Percentiles rank a stretch among this genome's conserved stretches.
These are phyloP conservation scores for Excoecaria agallocha DNA, from an alignment of 345 rosid species.

Conservation along the genomic window DNA sequence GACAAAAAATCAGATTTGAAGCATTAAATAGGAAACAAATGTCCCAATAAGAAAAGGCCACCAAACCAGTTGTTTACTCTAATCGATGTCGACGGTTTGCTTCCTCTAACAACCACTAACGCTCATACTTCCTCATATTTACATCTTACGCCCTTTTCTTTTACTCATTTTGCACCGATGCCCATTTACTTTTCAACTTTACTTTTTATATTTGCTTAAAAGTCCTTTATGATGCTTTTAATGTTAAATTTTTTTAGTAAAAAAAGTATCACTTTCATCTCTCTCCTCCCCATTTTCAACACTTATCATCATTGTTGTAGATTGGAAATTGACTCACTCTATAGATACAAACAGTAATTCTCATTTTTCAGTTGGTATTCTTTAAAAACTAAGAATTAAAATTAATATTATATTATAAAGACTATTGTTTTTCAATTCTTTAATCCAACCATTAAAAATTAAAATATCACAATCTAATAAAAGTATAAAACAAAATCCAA, in stretches of 20 bases:
- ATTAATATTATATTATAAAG: no score
- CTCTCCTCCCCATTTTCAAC: not conserved
- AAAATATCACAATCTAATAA: no score
- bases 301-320: not conserved
- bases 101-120: conserved; percentile 5
- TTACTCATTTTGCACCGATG: not conserved
- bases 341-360: no score
- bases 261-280: not conserved
- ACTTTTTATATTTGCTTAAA: not conserved
- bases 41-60: not conserved
- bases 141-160: not conserved
- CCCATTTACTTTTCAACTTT: not conserved
- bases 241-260: not conserved
- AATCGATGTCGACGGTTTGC: not conserved
- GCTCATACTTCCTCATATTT: not conserved
- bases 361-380: no score
- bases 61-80: no score
- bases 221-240: not conserved
- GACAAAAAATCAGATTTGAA: no score
- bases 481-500: no score
- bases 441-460: not conserved
- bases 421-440: not conserved
- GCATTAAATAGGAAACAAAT: not conserved
- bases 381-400: no score
- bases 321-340: no score